phyloP scores from a whole-genome alignment of 2,329 filamentous ascomycete species.

The Pseudogymnoascus sp. region DNA sequence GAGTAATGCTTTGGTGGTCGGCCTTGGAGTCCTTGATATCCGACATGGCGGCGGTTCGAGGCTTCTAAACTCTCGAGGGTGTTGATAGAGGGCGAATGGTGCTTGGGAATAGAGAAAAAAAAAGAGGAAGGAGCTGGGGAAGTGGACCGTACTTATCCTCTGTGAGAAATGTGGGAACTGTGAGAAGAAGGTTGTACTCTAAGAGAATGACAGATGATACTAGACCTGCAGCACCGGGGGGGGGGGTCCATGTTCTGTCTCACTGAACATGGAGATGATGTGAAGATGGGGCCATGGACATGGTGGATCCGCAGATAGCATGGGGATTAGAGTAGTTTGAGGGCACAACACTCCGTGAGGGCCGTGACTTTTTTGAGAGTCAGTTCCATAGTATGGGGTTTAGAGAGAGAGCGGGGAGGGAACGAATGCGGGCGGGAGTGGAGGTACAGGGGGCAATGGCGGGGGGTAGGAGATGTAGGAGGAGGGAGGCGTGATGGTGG shows the following conservation, averaged over 20 bases:
- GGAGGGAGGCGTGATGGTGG: not conserved
- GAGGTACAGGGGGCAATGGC: not conserved
- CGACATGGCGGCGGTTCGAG: not conserved
- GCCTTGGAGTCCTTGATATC: not conserved
- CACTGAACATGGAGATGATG: not conserved
- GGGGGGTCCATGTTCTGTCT: not conserved
- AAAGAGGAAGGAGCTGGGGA: not conserved
- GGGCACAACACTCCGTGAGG: not conserved
- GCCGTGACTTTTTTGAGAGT: not conserved
- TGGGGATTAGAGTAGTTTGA: not conserved
- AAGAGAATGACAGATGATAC: constrained; percentile 4
- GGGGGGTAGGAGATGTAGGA: not conserved
- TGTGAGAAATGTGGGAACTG: not conserved
- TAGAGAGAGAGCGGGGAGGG: not conserved
- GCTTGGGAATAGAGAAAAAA: not conserved
- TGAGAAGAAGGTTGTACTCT: constrained; percentile 1
- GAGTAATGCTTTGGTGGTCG: not conserved
- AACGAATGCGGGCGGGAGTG: not conserved
- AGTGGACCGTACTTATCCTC: not conserved
- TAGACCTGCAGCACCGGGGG: not conserved
- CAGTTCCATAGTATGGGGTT: not conserved
- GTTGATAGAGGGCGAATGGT: not conserved
- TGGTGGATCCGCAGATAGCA: not conserved
- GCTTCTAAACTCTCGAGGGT: constrained; percentile 1
- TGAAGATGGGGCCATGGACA: not conserved